Evolutionary conservation across 805 yeast species (phyloP).

Genomic region (Wickerhamiella spandovensis): DNA sequence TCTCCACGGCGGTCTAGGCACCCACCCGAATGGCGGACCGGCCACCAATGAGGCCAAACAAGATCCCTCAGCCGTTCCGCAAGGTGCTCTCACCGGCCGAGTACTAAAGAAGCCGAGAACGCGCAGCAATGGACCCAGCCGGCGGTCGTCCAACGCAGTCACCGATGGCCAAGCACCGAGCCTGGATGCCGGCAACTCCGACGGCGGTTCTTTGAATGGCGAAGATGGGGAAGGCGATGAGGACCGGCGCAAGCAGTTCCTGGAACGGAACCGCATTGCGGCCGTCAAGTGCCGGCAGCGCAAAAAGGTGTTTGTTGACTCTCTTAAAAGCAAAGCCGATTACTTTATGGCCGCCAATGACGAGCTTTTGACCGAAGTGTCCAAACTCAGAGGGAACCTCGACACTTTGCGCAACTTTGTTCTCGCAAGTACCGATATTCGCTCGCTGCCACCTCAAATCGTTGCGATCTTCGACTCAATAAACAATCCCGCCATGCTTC

Average conservation of each 20-base stretch:
- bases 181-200: not conserved
- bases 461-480: constrained; percentile 6
- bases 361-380: constrained; percentile 27
- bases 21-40: not conserved
- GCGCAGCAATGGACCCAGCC: not conserved
- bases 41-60: not conserved
- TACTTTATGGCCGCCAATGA: constrained; percentile 61
- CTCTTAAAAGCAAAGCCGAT: constrained; percentile 67
- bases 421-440: constrained; percentile 7
- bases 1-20: not conserved
- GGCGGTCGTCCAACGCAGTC: not conserved
- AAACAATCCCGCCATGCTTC: not conserved
- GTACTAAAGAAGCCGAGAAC: not conserved
- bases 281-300: constrained; percentile 92
- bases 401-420: constrained; percentile 11
- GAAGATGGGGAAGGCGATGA: not conserved
- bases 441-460: constrained; percentile 14
- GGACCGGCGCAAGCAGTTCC: constrained; percentile 57
- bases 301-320: constrained; percentile 74
- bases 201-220: not conserved
- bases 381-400: constrained; percentile 25
- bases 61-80: not conserved
- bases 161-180: not conserved
- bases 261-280: constrained; percentile 88
- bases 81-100: not conserved